A percentile compares a stretch with the other conserved stretches of the same genome.
Conservation (phyloP, 2,329 filamentous ascomycete genomes). For the Simplicillium aogashimaense region DNA sequence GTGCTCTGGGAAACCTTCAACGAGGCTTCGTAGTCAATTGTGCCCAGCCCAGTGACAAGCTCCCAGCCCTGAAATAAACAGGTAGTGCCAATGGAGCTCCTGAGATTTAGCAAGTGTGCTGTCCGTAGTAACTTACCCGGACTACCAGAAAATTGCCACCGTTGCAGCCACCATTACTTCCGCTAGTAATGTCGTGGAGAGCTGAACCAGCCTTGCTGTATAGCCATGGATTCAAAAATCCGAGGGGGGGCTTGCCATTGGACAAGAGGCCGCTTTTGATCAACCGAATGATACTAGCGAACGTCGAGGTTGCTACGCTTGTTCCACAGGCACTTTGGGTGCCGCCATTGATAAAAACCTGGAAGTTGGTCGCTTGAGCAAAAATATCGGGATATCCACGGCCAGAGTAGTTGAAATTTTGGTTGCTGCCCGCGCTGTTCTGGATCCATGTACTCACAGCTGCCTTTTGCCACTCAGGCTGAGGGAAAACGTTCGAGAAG, state of each 20-base stretch:
- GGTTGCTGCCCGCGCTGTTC: slow-evolving; percentile 6
- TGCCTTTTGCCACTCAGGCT: slow-evolving; percentile 33
- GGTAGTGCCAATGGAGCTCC: too few relatives aligned
- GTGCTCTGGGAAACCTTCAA: too few relatives aligned
- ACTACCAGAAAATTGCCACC: not conserved
- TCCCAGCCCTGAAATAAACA: too few relatives aligned
- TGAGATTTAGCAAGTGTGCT: too few relatives aligned
- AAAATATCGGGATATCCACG: not conserved
- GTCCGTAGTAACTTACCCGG: too few relatives aligned
- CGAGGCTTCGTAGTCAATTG: too few relatives aligned
- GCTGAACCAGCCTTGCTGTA: not conserved
- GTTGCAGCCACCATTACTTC: not conserved
- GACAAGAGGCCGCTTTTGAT: not conserved
- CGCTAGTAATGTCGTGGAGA: not conserved
- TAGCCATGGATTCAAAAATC: not conserved
- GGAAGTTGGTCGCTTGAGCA: slow-evolving; percentile 1
- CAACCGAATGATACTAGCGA: not conserved
- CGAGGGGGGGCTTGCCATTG: not conserved
- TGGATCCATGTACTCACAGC: slow-evolving; percentile 17
- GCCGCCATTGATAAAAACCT: slow-evolving; percentile 1
- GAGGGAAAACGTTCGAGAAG: slow-evolving; percentile 34
- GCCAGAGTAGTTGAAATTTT: not conserved
- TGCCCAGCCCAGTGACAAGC: too few relatives aligned
- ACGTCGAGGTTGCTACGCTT: not conserved
- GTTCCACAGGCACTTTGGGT: not conserved